A percentile compares a stretch with the other conserved stretches of the same genome.
Conservation (phyloP, 202 grass and related monocot genomes). For the Schoenoplectus tabernaemontani region DNA sequence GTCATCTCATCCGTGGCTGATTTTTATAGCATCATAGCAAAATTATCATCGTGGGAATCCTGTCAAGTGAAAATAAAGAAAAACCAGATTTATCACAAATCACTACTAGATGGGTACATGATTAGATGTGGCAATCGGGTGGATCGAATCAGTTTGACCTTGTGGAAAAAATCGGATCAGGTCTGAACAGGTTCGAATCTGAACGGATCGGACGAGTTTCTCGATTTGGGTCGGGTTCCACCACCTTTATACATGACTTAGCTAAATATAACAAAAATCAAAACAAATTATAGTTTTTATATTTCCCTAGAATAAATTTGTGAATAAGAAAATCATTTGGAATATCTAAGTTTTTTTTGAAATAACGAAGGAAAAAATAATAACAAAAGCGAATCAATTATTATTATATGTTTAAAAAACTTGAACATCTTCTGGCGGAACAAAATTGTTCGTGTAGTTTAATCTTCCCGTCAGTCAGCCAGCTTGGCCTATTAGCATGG, state of each 20-base stretch:
- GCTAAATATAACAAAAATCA: not conserved
- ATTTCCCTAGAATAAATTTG: not conserved
- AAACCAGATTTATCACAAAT: not conserved
- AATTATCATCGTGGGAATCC: not conserved
- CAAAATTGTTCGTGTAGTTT: not conserved
- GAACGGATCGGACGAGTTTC: too few species aligned
- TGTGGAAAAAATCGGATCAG: too few species aligned
- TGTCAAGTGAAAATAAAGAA: not conserved
- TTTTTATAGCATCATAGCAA: conserved; percentile 22
- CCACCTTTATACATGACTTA: too few species aligned
- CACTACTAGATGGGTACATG: not conserved
- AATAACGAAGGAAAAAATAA: not conserved
- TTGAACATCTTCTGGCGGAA: not conserved
- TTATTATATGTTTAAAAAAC: not conserved
- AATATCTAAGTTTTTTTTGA: not conserved
- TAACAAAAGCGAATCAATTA: not conserved
- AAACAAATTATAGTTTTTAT: not conserved
- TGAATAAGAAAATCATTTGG: not conserved
- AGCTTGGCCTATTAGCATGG: not conserved
- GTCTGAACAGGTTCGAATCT: too few species aligned
- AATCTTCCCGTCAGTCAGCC: not conserved
- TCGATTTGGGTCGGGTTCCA: too few species aligned
- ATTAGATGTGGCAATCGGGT: too few species aligned
- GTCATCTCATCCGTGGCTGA: conserved; percentile 46
- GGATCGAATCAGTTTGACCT: too few species aligned